Percentiles rank a stretch among this genome's conserved stretches.
phyloP scores from a whole-genome alignment of 2,329 filamentous ascomycete species.

The Pseudogymnoascus sp. region DNA sequence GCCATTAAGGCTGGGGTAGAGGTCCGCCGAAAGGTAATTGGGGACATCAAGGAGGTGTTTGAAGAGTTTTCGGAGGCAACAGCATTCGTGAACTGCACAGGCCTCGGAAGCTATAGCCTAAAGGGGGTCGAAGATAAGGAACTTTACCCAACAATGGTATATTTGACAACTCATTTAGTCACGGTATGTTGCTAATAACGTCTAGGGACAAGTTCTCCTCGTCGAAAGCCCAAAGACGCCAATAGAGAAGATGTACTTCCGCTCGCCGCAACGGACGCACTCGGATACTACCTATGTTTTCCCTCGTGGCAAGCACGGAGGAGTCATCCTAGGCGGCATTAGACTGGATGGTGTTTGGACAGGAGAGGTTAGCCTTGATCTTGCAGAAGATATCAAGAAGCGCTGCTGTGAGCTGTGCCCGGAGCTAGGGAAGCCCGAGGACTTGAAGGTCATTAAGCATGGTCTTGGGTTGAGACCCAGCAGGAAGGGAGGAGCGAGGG shows the following conservation, averaged over 20 bases:
- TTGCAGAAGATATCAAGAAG: slow-evolving; percentile 30
- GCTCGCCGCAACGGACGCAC: slow-evolving; percentile 35
- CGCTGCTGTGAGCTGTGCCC: slow-evolving; percentile 31
- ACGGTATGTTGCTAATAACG: neutral
- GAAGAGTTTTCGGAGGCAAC: slow-evolving; percentile 13
- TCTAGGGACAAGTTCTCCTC: slow-evolving; percentile 27
- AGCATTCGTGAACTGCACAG: slow-evolving; percentile 24
- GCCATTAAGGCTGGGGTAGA: slow-evolving; percentile 17
- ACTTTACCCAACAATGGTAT: slow-evolving; percentile 25
- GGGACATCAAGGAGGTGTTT: slow-evolving; percentile 17
- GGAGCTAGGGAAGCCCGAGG: slow-evolving; percentile 29
- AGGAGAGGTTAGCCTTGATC: slow-evolving; percentile 24
- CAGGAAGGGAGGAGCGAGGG: slow-evolving; percentile 24
- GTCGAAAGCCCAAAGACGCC: slow-evolving; percentile 33
- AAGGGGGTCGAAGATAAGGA: slow-evolving; percentile 25
- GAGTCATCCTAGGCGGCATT: slow-evolving; percentile 31
- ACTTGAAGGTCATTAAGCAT: slow-evolving; percentile 30
- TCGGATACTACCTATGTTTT: slow-evolving; percentile 39
- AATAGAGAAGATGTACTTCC: slow-evolving; percentile 36
- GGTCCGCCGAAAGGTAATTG: slow-evolving; percentile 15
- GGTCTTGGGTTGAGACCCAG: slow-evolving; percentile 29
- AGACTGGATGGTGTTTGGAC: slow-evolving; percentile 30
- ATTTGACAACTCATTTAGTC: neutral
- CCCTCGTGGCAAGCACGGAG: slow-evolving; percentile 32
- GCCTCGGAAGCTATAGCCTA: slow-evolving; percentile 21